Conservation (phyloP, 768 basidiomycete genomes). For the Cystofilobasidium bisporidii region DNA sequence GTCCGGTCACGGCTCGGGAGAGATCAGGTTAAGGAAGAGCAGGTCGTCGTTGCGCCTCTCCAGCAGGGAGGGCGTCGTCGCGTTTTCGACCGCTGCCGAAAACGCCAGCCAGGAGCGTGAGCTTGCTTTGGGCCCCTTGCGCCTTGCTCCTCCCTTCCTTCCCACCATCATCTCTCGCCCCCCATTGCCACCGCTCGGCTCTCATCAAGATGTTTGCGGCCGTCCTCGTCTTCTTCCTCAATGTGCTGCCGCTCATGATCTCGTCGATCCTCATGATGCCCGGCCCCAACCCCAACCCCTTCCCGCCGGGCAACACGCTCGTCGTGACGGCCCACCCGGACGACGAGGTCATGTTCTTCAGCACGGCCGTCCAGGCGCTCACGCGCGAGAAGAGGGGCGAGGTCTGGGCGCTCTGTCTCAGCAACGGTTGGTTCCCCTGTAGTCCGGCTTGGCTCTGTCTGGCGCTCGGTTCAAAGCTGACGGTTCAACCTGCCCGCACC, state of each 20-base stretch:
- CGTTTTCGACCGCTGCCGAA: too few species aligned
- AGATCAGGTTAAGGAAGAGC: too few species aligned
- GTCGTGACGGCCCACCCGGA: slow-evolving; percentile 74
- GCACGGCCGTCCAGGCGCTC: slow-evolving; percentile 64
- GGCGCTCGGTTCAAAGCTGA: not conserved
- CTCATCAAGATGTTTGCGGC: not conserved
- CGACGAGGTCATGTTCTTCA: slow-evolving; percentile 91
- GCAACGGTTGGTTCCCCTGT: slow-evolving; percentile 44
- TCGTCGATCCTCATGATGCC: slow-evolving; percentile 7
- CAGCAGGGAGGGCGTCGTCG: too few species aligned
- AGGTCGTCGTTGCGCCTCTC: too few species aligned
- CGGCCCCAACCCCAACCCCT: not conserved
- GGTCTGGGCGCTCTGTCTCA: slow-evolving; percentile 62
- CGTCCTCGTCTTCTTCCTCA: not conserved
- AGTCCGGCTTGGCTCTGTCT: too few species aligned
- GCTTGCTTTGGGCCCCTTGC: too few species aligned
- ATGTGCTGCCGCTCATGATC: not conserved
- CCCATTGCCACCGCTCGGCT: not conserved
- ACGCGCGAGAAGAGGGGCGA: slow-evolving; percentile 36
- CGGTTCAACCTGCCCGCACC: too few species aligned
- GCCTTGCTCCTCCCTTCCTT: too few species aligned
- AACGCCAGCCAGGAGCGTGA: too few species aligned
- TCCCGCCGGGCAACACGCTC: slow-evolving; percentile 1
- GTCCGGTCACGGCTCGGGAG: too few species aligned
- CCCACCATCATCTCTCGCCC: not conserved